Conservation (phyloP, 768 basidiomycete genomes). For the Pholiota conissans region DNA sequence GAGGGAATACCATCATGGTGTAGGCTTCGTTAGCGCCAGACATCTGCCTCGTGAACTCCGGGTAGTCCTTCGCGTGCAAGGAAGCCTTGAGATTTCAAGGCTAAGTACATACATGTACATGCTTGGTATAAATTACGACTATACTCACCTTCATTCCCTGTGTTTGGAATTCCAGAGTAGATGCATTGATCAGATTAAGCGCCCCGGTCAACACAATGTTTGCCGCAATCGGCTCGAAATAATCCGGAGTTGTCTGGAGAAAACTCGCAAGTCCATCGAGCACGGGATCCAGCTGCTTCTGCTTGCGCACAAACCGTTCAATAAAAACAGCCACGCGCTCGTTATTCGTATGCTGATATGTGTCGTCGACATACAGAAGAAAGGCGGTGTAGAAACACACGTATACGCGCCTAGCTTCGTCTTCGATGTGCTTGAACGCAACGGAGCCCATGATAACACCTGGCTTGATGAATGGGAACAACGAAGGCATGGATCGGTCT, state of each 20-base stretch:
- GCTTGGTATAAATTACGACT: no score
- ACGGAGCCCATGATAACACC: constrained; percentile 28
- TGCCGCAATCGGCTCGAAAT: constrained; percentile 28
- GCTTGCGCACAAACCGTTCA: constrained; percentile 24
- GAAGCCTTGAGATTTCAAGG: constrained; percentile 3
- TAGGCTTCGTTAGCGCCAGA: constrained; percentile 36
- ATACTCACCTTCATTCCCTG: constrained; percentile 11
- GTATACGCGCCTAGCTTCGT: constrained; percentile 27
- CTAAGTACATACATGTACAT: neutral
- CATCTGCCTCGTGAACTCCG: constrained; percentile 23
- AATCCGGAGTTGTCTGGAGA: constrained; percentile 25
- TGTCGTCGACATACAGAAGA: constrained; percentile 35
- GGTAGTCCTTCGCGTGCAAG: constrained; percentile 13
- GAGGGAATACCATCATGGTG: constrained; percentile 34
- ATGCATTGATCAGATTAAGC: constrained; percentile 32
- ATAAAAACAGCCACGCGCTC: constrained; percentile 32
- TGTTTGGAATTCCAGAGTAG: constrained; percentile 14
- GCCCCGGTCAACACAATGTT: constrained; percentile 36
- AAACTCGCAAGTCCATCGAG: constrained; percentile 35
- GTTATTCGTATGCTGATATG: constrained; percentile 21
- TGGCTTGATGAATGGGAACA: constrained; percentile 22
- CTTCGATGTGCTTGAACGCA: constrained; percentile 28
- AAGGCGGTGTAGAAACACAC: constrained; percentile 41
- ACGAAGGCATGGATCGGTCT: constrained; percentile 1
- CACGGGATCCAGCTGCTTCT: constrained; percentile 27